Evolutionary conservation across 768 basidiomycete species (phyloP).

Genomic region (Symmetrospora coprosmae): DNA sequence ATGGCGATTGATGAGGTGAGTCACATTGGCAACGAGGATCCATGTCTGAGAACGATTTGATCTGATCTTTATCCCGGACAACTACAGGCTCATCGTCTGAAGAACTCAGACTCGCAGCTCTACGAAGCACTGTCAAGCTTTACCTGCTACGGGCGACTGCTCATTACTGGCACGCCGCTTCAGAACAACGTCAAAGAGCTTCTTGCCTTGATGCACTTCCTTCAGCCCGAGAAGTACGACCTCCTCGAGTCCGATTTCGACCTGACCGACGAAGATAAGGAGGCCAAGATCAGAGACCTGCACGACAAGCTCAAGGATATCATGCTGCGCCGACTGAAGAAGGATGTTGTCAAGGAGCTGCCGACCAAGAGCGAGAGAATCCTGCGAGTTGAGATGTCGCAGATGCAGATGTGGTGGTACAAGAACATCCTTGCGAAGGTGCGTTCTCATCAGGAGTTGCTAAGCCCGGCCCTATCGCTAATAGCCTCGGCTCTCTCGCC

Average conservation of each 20-base stretch:
- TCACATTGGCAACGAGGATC: constrained; percentile 3
- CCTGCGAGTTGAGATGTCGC: constrained; percentile 89
- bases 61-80: background rate
- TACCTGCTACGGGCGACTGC: constrained; percentile 73
- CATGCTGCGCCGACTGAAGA: constrained; percentile 89
- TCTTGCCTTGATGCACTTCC: constrained; percentile 93
- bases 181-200: constrained; percentile 99
- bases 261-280: constrained; percentile 69
- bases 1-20: constrained; percentile 86
- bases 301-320: constrained; percentile 81
- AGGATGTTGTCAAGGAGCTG: constrained; percentile 84
- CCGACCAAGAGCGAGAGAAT: constrained; percentile 98
- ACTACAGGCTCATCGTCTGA: constrained; percentile 80
- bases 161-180: constrained; percentile 94
- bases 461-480: background rate
- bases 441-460: constrained; percentile 12
- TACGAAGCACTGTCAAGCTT: constrained; percentile 88
- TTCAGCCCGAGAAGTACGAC: constrained; percentile 95
- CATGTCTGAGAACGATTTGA: background rate
- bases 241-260: constrained; percentile 83
- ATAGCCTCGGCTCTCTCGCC: background rate
- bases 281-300: constrained; percentile 65
- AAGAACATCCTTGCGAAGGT: constrained; percentile 95
- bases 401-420: constrained; percentile 88
- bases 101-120: constrained; percentile 92